These are phyloP conservation scores for Brassica carinata DNA, from an alignment of 345 rosid genomes.

Conservation along the genomic window DNA sequence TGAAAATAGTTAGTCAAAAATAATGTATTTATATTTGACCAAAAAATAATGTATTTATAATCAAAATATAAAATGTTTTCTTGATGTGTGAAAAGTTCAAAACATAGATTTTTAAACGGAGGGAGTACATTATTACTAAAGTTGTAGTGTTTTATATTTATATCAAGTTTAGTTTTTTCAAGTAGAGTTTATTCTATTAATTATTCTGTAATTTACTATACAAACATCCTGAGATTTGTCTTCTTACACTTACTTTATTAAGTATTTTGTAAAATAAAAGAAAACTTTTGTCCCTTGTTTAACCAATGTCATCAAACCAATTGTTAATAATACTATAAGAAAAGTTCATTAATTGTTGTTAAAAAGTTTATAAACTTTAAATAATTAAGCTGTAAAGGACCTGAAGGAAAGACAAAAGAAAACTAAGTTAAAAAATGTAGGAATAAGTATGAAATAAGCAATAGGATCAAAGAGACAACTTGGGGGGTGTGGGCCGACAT, in stretches of 20 bases:
- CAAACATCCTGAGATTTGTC: neutral
- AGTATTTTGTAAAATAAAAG: neutral
- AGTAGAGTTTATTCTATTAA: neutral
- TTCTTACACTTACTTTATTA: neutral
- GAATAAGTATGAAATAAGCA: constrained; percentile 42
- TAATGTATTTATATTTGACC: no score
- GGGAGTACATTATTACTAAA: neutral
- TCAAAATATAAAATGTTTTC: no score
- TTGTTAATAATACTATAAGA: neutral
- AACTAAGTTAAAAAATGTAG: neutral
- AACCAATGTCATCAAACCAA: constrained; percentile 6
- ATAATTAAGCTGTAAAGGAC: constrained; percentile 21
- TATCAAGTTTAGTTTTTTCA: neutral
- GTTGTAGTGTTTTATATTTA: neutral
- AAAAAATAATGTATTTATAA: no score
- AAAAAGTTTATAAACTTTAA: neutral
- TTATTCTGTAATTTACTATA: neutral
- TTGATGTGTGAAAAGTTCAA: neutral
- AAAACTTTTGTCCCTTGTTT: constrained; percentile 9
- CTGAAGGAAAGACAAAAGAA: constrained; percentile 28
- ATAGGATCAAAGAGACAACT: constrained; percentile 40
- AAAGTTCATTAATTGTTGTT: constrained; percentile 7
- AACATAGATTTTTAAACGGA: neutral
- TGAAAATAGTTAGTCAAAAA: no score
- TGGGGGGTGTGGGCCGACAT: constrained; percentile 43